These are phyloP conservation scores for Aureoboletus auriporus DNA, from an alignment of 768 basidiomycete genomes.

Conservation along the genomic window DNA sequence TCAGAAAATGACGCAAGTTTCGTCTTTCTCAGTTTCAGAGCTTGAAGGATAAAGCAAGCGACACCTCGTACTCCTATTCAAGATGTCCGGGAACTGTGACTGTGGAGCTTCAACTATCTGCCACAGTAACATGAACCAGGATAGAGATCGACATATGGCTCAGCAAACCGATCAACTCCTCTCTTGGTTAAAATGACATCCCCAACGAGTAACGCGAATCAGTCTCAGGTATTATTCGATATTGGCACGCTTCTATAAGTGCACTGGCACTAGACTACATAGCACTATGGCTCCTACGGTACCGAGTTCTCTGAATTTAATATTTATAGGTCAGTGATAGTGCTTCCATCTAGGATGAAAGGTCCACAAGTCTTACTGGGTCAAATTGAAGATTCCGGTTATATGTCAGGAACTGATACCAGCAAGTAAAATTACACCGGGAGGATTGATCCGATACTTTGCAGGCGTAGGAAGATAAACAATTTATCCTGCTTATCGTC, in stretches of 20 bases:
- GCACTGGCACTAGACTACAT: too few species aligned
- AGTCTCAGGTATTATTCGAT: constrained; percentile 8
- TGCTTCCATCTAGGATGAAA: constrained; percentile 22
- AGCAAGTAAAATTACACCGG: constrained; percentile 6
- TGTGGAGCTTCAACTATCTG: not conserved
- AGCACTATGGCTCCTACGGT: constrained; percentile 32
- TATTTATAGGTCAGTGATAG: constrained; percentile 27
- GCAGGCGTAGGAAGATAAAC: constrained; percentile 2
- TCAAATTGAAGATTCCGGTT: constrained; percentile 9
- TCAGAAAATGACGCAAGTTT: constrained; percentile 29
- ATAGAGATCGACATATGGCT: constrained; percentile 33
- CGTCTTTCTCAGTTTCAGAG: constrained; percentile 29
- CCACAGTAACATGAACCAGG: constrained; percentile 12
- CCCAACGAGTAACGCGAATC: constrained; percentile 35
- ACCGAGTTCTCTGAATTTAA: constrained; percentile 24
- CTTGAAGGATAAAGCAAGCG: constrained; percentile 36
- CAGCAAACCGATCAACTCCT: constrained; percentile 31
- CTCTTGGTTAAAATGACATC: constrained; percentile 30
- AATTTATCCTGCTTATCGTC: not conserved
- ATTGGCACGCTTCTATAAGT: constrained; percentile 39
- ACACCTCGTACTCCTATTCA: constrained; percentile 10
- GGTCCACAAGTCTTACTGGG: constrained; percentile 10
- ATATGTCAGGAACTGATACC: constrained; percentile 2
- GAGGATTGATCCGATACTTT: constrained; percentile 1
- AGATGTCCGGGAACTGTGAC: constrained; percentile 10